Base-by-base conservation (phyloP, 2,329 filamentous ascomycete species). In the Tolypocladium album region DNA sequence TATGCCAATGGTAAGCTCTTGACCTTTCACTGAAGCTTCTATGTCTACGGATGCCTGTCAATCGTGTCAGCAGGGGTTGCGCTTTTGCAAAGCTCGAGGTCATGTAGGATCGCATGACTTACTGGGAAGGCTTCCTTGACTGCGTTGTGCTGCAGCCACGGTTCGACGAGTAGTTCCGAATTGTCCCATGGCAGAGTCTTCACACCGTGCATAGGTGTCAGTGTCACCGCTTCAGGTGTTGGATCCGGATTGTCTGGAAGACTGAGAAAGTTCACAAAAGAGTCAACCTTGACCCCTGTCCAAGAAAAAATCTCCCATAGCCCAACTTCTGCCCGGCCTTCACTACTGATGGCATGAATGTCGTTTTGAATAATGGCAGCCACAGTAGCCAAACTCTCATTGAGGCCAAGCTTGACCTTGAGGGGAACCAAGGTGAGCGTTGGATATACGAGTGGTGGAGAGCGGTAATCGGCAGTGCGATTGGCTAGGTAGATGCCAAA, bases 401-500 rank as follows among this genome's bases (percentile, higher is more conserved):
- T 55, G 5, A 65, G 24, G 50, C 74, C 63, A 7, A 71, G 36
- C 7, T 64, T 68, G 1, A 94, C 80, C 13, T 79, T 79, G 0
- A 97, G 73, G 0, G 92, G 91, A 1, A 96, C 80, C 4, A 97
- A 78, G 64, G 89, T 92, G 24, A 97, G 78, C 0, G 90, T 94
- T 0, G 92, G 92, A 39, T 84, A 86, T 0, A 80, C 74, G 0
- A 53, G 34, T 3, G 65, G 64, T 0, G 76, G 69, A 2, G 82
- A 75, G 1, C 85, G 69, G 3, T 79, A 75, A 3, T 80, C 74
- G 11, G 80, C 72, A 0, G 81, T 79, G 58, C 91, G 83, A 70
- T 95, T 96, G 50, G 91, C 89, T 11, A 96, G 82, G 71, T 96
- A 97, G 27, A 96, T 73, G 2, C 92, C 92, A 57, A 96, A 80